Conservation (phyloP, 2,329 filamentous ascomycete species). For the Colletotrichum kahawae region DNA sequence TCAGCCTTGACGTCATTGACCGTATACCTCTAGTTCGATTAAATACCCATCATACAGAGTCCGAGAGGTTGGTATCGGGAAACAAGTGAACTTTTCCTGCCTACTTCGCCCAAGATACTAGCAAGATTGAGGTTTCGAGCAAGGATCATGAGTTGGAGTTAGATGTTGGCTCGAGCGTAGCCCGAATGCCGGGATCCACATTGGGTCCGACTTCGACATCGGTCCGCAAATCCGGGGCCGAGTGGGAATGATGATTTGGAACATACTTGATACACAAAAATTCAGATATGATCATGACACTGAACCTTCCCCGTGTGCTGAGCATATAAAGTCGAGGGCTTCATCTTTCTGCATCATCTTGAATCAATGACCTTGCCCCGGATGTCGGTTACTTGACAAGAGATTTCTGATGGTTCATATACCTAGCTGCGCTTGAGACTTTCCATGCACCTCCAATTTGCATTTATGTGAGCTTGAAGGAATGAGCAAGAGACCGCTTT, state of each 20-base stretch:
- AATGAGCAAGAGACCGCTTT: background rate
- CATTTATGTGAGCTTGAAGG: background rate
- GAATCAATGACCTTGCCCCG: background rate
- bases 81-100: background rate
- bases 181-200: conserved; percentile 18
- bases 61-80: background rate
- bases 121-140: background rate
- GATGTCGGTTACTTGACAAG: background rate
- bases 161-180: conserved; percentile 19
- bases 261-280: conserved; percentile 1
- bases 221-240: conserved; percentile 16
- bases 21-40: conserved; percentile 17
- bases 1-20: background rate
- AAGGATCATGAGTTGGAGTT: conserved; percentile 7
- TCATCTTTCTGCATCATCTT: background rate
- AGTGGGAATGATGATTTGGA: conserved; percentile 6
- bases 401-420: background rate
- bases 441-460: background rate
- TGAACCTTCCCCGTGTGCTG: background rate
- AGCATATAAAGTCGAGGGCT: background rate
- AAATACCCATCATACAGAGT: conserved; percentile 14
- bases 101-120: background rate
- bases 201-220: background rate
- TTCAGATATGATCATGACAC: background rate
- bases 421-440: background rate